A percentile compares a stretch with the other conserved stretches of the same genome.
Conservation (phyloP, 2,329 filamentous ascomycete species). For the Fusarium sp. region DNA sequence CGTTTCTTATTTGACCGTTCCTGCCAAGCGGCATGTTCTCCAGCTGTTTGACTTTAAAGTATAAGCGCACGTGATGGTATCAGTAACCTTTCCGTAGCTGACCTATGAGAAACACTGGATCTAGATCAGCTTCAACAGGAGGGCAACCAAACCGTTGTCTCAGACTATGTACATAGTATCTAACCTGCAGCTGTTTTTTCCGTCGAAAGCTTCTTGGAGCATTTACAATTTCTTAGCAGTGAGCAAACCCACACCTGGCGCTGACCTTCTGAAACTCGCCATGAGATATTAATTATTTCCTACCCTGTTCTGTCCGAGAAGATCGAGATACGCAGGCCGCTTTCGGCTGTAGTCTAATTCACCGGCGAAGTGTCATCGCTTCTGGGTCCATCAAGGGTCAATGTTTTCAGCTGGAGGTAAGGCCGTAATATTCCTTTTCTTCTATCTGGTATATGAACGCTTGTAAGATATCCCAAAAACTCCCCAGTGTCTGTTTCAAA, state of each 20-base stretch:
- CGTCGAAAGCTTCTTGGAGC: not conserved
- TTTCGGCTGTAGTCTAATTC: not conserved
- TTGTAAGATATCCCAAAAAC: slow-evolving; percentile 10
- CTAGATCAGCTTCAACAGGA: not conserved
- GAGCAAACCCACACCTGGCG: slow-evolving; percentile 4
- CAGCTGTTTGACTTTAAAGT: not conserved
- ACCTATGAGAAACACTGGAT: not conserved
- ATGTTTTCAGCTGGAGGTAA: not conserved
- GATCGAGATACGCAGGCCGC: slow-evolving; percentile 9
- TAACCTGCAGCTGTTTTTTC: no score
- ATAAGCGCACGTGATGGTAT: slow-evolving; percentile 19
- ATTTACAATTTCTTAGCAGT: not conserved
- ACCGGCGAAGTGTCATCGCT: slow-evolving; percentile 21
- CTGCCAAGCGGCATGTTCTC: slow-evolving; percentile 12
- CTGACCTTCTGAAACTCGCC: slow-evolving; percentile 18
- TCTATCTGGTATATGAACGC: slow-evolving; percentile 20
- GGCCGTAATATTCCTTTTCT: slow-evolving; percentile 16
- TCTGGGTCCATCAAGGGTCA: slow-evolving; percentile 13
- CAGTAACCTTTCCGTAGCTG: not conserved
- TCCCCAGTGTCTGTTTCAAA: not conserved
- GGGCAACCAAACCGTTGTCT: not conserved
- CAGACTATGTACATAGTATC: no score
- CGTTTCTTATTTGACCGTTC: slow-evolving; percentile 10
- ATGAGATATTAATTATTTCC: slow-evolving; percentile 9
- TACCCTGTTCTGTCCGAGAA: not conserved